A percentile compares a stretch with the other conserved stretches of the same genome.
Evolutionary conservation across 2,329 filamentous ascomycete genomes (phyloP).

Genomic region (Pseudocercospora fuligena): DNA sequence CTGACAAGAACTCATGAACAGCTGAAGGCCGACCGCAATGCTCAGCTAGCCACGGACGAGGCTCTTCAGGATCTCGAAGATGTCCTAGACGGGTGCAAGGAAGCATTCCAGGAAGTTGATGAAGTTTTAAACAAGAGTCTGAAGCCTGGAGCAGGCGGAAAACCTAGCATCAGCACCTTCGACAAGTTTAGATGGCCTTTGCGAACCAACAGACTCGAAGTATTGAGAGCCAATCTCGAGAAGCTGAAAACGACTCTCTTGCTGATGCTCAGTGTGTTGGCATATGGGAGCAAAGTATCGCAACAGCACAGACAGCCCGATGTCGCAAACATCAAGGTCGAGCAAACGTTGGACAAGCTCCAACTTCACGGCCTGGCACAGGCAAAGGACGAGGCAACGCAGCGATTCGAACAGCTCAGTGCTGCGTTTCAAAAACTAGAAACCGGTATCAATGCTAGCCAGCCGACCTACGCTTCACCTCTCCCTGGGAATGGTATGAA

Average conservation of each 20-base stretch:
- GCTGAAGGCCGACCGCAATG: constrained; percentile 13
- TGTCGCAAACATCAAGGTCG: background rate
- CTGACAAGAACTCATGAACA: constrained; percentile 16
- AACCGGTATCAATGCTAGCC: background rate
- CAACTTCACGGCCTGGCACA: constrained; percentile 23
- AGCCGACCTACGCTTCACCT: background rate
- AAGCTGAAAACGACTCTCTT: constrained; percentile 26
- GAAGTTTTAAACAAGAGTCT: constrained; percentile 12
- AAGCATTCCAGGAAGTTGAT: constrained; percentile 27
- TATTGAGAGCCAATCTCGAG: constrained; percentile 27
- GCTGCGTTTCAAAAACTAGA: constrained; percentile 11
- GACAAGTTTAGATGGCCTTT: constrained; percentile 21
- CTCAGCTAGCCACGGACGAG: constrained; percentile 10
- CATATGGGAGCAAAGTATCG: constrained; percentile 15
- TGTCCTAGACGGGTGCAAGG: constrained; percentile 22
- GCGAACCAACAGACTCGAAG: constrained; percentile 21
- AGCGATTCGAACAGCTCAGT: constrained; percentile 21
- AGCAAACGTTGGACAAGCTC: constrained; percentile 20
- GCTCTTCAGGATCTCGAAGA: constrained; percentile 20
- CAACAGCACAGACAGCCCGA: background rate
- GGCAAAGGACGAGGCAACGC: constrained; percentile 23
- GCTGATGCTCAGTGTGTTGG: constrained; percentile 28
- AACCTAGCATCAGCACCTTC: background rate
- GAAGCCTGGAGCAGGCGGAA: background rate
- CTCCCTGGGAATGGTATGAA: background rate